phyloP scores from a whole-genome alignment of 345 rosid species.

The Gossypium raimondii region DNA sequence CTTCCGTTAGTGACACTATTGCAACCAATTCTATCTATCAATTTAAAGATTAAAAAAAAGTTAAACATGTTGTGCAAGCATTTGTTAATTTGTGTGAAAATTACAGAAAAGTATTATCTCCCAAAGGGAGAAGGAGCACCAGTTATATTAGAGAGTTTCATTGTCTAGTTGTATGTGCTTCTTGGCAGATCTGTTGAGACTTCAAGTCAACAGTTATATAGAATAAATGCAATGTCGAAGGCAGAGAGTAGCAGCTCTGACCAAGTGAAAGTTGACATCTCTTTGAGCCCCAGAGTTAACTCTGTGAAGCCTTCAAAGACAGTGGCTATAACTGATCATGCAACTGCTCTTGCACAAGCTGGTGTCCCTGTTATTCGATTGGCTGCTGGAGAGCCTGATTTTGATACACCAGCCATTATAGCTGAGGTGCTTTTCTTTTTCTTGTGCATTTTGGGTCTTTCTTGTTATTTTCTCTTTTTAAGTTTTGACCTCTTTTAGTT shows the following conservation, averaged over 20 bases:
- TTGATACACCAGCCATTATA: constrained; percentile 70
- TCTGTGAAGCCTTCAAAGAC: constrained; percentile 88
- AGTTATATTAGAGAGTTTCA: neutral
- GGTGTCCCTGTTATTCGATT: constrained; percentile 82
- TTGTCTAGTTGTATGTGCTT: neutral
- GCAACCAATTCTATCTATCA: neutral
- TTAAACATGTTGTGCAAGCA: neutral
- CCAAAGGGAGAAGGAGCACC: no score
- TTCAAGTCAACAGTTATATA: constrained; percentile 27
- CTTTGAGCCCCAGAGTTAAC: constrained; percentile 80
- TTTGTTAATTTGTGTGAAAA: neutral
- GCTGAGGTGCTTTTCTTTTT: constrained; percentile 50
- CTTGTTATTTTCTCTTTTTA: neutral
- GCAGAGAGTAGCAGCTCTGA: constrained; percentile 29
- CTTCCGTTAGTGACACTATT: neutral
- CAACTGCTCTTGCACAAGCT: constrained; percentile 77
- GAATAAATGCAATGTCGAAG: constrained; percentile 39
- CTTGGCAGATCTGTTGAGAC: constrained; percentile 35
- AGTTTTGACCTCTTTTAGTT: neutral
- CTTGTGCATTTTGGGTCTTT: neutral
- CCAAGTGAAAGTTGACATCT: constrained; percentile 49
- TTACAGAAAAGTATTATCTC: neutral
- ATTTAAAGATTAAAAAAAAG: neutral
- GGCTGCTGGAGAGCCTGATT: constrained; percentile 99
- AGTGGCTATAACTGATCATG: constrained; percentile 84